Percentiles rank a stretch among this genome's conserved stretches.
These are phyloP conservation scores for Eutrema heterophyllum DNA, from an alignment of 345 rosid species.

Conservation along the genomic window DNA sequence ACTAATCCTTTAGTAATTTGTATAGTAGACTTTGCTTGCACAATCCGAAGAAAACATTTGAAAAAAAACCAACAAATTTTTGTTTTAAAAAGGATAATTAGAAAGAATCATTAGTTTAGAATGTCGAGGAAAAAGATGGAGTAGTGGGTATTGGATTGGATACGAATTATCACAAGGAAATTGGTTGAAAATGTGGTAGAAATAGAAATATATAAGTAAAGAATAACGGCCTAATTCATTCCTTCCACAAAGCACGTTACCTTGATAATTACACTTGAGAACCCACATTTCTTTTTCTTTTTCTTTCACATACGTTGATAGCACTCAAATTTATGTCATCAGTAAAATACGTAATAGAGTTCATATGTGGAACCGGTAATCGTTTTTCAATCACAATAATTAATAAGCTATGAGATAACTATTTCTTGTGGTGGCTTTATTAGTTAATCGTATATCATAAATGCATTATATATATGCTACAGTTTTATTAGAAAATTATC, in stretches of 20 bases:
- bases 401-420: too few relatives aligned
- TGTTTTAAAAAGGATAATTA: neutral
- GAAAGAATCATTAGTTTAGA: conserved; percentile 3
- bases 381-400: too few relatives aligned
- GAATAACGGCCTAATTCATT: conserved; percentile 7
- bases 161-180: neutral
- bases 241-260: too few relatives aligned
- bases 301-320: conserved; percentile 5
- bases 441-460: too few relatives aligned
- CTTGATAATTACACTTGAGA: conserved; percentile 17
- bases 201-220: neutral
- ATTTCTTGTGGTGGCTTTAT: too few relatives aligned
- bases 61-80: neutral
- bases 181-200: neutral
- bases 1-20: neutral
- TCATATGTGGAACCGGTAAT: too few relatives aligned
- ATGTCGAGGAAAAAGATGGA: neutral
- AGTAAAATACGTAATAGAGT: too few relatives aligned
- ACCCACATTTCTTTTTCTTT: neutral
- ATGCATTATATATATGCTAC: too few relatives aligned
- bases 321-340: too few relatives aligned
- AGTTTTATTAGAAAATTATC: too few relatives aligned
- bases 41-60: neutral
- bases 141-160: conserved; percentile 5
- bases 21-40: neutral